These are phyloP conservation scores for Mycena albidolilacea DNA, from an alignment of 768 basidiomycete genomes.

Conservation along the genomic window DNA sequence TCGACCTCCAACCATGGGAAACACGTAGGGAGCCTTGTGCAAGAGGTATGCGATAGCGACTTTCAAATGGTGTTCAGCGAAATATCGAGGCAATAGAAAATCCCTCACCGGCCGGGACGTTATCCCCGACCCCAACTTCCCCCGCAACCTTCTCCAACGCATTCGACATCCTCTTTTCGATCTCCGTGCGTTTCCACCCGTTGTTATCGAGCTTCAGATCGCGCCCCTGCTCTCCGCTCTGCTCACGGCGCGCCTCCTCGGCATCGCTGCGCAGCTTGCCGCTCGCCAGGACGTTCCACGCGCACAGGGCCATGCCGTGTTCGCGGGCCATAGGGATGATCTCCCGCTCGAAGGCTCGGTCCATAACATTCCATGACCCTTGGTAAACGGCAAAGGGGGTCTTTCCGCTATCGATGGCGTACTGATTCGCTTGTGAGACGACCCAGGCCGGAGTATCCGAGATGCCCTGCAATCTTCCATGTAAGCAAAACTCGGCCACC, in stretches of 20 bases:
- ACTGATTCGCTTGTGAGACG: slow-evolving; percentile 57
- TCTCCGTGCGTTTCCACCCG: slow-evolving; percentile 33
- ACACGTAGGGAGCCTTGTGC: slow-evolving; percentile 60
- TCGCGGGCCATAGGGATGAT: slow-evolving; percentile 57
- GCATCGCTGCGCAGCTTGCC: slow-evolving; percentile 49
- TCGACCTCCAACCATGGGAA: slow-evolving; percentile 57
- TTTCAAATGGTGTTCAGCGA: slow-evolving; percentile 19
- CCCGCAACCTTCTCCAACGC: slow-evolving; percentile 57
- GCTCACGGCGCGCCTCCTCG: slow-evolving; percentile 47
- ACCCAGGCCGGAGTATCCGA: slow-evolving; percentile 57
- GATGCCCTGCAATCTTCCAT: slow-evolving; percentile 44
- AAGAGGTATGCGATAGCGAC: slow-evolving; percentile 45
- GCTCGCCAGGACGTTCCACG: slow-evolving; percentile 52
- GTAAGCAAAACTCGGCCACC: not conserved
- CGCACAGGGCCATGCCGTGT: slow-evolving; percentile 53
- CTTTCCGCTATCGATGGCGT: slow-evolving; percentile 56
- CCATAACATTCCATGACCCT: slow-evolving; percentile 53
- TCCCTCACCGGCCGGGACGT: slow-evolving; percentile 45
- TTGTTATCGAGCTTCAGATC: slow-evolving; percentile 47
- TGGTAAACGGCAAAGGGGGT: slow-evolving; percentile 65
- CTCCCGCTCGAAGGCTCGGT: slow-evolving; percentile 62
- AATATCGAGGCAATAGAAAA: not conserved
- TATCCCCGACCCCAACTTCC: slow-evolving; percentile 54
- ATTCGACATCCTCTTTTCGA: slow-evolving; percentile 49
- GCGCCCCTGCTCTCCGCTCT: slow-evolving; percentile 51